Evolutionary conservation across 2,329 filamentous ascomycete species (phyloP).

Genomic region (Sarocladium oryzae): DNA sequence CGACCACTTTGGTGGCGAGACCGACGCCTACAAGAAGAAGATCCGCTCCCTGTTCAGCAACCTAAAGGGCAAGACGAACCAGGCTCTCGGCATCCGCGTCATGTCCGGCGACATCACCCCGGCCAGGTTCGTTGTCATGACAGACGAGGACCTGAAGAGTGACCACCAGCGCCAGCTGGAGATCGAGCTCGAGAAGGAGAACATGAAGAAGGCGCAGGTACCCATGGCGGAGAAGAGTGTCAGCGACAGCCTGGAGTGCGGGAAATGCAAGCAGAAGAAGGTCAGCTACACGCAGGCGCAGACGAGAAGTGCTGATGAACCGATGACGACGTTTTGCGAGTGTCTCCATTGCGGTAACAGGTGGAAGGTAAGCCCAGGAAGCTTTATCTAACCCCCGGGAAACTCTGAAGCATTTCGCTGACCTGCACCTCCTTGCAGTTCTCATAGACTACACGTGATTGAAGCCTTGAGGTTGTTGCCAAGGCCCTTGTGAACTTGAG

Average conservation of each 20-base stretch:
- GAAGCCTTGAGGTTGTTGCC: no score
- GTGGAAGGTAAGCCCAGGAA: conserved; percentile 54
- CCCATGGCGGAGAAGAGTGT: conserved; percentile 88
- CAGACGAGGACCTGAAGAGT: conserved; percentile 84
- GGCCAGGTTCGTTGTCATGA: conserved; percentile 76
- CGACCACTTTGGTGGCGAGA: conserved; percentile 62
- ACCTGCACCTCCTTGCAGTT: conserved; percentile 3
- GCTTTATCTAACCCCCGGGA: background rate
- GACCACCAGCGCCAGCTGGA: conserved; percentile 74
- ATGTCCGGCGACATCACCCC: conserved; percentile 66
- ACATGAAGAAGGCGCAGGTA: conserved; percentile 96
- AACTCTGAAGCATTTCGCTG: background rate
- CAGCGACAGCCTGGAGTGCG: conserved; percentile 79
- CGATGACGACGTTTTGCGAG: conserved; percentile 73
- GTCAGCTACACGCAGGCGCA: conserved; percentile 96
- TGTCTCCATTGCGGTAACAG: conserved; percentile 63
- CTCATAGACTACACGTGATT: background rate
- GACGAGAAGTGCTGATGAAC: conserved; percentile 91
- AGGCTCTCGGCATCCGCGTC: conserved; percentile 67
- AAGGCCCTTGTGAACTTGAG: background rate
- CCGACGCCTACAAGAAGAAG: conserved; percentile 73
- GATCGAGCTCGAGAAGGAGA: conserved; percentile 73
- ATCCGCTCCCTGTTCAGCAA: conserved; percentile 91
- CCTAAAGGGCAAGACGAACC: conserved; percentile 87
- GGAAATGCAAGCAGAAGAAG: conserved; percentile 87